phyloP scores from a whole-genome alignment of 345 rosid genomes.

The Adansonia digitata region DNA sequence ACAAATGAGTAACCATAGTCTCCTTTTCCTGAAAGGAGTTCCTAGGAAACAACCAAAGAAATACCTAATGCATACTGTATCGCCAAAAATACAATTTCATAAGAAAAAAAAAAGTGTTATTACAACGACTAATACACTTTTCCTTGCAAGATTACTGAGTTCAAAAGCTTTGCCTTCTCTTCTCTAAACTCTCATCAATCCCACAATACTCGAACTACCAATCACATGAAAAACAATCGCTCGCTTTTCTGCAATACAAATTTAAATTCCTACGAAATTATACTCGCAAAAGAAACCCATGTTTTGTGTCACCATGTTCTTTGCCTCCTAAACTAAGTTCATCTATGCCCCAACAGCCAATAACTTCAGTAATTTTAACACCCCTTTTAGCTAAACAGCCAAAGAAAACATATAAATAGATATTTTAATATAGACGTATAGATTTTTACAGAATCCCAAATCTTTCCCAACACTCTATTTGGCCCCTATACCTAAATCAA shows the following conservation, averaged over 20 bases:
- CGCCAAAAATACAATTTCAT: background rate
- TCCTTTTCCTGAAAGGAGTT: background rate
- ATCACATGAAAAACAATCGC: background rate
- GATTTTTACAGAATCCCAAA: background rate
- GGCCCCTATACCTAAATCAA: background rate
- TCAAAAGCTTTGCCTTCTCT: background rate
- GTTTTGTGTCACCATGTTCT: background rate
- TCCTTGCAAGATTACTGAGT: background rate
- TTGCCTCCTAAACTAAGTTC: background rate
- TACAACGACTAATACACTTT: background rate
- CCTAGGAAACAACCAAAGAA: background rate
- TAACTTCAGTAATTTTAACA: background rate
- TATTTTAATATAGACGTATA: background rate
- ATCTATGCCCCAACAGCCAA: background rate
- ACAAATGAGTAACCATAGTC: background rate
- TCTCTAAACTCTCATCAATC: background rate
- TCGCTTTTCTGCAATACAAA: background rate
- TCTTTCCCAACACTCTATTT: background rate
- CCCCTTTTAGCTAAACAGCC: background rate
- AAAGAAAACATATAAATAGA: background rate
- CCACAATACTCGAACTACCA: background rate
- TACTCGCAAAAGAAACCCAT: background rate
- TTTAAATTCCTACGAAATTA: background rate
- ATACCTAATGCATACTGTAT: background rate
- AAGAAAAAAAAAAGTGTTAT: background rate